Conservation (phyloP, 2,329 filamentous ascomycete genomes). For the Cordyceps cicadae region DNA sequence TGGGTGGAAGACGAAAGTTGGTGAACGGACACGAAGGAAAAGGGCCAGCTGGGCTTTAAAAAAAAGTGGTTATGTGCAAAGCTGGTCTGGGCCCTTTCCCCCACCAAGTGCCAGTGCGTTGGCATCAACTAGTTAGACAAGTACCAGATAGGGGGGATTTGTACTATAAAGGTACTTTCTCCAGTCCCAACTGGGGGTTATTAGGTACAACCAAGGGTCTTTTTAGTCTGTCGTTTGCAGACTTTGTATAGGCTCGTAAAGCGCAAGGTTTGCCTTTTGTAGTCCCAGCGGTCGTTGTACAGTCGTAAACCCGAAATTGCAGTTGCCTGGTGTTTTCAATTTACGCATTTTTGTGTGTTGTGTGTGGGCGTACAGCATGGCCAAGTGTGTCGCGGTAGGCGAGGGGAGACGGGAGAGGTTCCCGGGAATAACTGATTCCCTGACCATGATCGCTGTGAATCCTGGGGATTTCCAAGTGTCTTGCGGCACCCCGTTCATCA, state of each 20-base stretch:
- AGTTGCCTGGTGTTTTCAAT: slow-evolving; percentile 3
- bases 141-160: too few species aligned
- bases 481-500: too few species aligned
- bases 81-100: slow-evolving; percentile 12
- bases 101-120: background rate
- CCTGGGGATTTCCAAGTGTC: background rate
- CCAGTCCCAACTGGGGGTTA: background rate
- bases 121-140: background rate
- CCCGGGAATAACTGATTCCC: background rate
- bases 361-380: background rate
- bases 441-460: background rate
- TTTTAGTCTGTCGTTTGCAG: background rate
- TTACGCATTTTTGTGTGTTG: slow-evolving; percentile 5
- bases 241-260: background rate
- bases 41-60: slow-evolving; percentile 7
- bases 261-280: background rate
- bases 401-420: background rate
- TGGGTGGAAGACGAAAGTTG: slow-evolving; percentile 5
- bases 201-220: background rate
- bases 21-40: slow-evolving; percentile 4
- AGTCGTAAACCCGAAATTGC: background rate
- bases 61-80: slow-evolving; percentile 12
- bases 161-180: background rate
- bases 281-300: background rate
- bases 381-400: background rate